Conservation (phyloP, 805 yeast species). For the Alloascoidea africana region DNA sequence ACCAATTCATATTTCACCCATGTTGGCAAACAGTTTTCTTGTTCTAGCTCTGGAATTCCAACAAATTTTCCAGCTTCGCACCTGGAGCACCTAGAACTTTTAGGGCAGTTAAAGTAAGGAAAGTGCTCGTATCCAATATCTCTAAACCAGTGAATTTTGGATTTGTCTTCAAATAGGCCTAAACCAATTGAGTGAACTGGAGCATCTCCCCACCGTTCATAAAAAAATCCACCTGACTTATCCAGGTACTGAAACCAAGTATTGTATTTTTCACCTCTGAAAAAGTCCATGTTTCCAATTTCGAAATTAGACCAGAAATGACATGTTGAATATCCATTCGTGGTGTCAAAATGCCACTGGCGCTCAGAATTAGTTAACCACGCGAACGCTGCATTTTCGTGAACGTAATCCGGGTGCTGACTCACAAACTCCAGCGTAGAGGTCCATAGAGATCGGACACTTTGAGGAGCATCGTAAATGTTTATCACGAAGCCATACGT, state of each 20-base stretch:
- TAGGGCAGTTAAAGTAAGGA: constrained; percentile 71
- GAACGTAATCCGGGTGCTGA: constrained; percentile 39
- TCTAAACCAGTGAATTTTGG: constrained; percentile 60
- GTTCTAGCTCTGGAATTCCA: constrained; percentile 30
- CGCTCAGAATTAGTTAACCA: constrained; percentile 47
- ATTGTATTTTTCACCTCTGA: constrained; percentile 58
- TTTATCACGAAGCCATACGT: constrained; percentile 61
- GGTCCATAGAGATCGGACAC: constrained; percentile 53
- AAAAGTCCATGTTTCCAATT: constrained; percentile 57
- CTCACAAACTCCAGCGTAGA: constrained; percentile 45
- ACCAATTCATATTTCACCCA: constrained; percentile 37
- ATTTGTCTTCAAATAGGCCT: constrained; percentile 47
- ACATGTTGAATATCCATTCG: constrained; percentile 42
- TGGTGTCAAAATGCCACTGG: constrained; percentile 29
- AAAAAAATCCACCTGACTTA: constrained; percentile 79
- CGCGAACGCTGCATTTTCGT: constrained; percentile 42
- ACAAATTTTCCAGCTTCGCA: constrained; percentile 45
- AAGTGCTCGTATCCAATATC: constrained; percentile 67
- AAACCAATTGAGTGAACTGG: constrained; percentile 79
- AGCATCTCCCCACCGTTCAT: constrained; percentile 89
- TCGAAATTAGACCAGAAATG: constrained; percentile 92
- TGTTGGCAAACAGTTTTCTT: constrained; percentile 60
- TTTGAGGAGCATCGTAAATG: constrained; percentile 54
- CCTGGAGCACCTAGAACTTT: constrained; percentile 29
- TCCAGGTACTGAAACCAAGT: constrained; percentile 65